Conservation (phyloP, 2,329 filamentous ascomycete species). For the Cercospora canescens region DNA sequence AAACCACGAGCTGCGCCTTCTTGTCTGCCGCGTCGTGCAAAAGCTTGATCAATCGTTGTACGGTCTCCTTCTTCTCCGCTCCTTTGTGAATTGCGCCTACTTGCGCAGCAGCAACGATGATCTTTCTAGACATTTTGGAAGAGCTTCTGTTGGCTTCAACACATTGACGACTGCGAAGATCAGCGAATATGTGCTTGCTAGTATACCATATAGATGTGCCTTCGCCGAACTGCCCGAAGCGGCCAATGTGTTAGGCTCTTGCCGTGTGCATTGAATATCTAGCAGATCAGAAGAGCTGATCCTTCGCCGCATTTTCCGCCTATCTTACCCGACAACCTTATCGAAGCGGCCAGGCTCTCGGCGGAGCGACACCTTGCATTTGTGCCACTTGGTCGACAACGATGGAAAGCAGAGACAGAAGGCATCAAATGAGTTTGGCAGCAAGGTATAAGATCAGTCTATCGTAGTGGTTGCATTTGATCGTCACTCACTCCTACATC, state of each 20-base stretch:
- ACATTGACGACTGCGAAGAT: background rate
- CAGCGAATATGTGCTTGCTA: background rate
- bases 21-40: constrained; percentile 48
- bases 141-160: background rate
- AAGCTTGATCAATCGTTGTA: constrained; percentile 53
- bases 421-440: background rate
- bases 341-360: constrained; percentile 17
- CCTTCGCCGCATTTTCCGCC: constrained; percentile 13
- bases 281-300: background rate
- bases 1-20: constrained; percentile 53
- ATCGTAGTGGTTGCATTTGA: background rate
- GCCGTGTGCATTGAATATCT: background rate
- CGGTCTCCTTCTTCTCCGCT: constrained; percentile 44
- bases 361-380: constrained; percentile 1
- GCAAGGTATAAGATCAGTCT: background rate
- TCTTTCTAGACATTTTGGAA: constrained; percentile 39
- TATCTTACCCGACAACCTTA: constrained; percentile 24
- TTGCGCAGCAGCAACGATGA: constrained; percentile 57
- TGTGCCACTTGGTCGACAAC: background rate
- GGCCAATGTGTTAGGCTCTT: background rate
- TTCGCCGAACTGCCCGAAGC: background rate
- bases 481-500: background rate
- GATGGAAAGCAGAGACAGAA: background rate
- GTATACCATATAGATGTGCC: background rate
- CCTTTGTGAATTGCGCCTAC: constrained; percentile 50